Percentiles rank a stretch among this genome's conserved stretches.
phyloP scores from a whole-genome alignment of 2,329 filamentous ascomycete species.

The Cladosporium sp. region DNA sequence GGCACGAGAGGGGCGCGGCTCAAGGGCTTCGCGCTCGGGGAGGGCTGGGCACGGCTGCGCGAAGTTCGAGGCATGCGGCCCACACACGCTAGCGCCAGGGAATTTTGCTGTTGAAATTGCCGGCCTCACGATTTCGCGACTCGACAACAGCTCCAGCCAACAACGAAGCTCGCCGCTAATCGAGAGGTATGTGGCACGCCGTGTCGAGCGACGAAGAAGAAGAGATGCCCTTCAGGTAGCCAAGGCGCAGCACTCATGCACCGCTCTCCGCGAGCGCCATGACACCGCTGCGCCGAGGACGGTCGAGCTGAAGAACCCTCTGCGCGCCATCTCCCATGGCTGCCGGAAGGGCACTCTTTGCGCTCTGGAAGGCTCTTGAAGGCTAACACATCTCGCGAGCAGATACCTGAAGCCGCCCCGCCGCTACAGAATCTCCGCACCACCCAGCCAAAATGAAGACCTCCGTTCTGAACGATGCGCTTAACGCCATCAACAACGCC shows the following conservation, averaged over 20 bases:
- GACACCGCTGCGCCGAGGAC: constrained; percentile 43
- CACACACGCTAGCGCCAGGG: constrained; percentile 1
- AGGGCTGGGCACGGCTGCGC: no score
- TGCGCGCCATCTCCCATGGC: constrained; percentile 8
- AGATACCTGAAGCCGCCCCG: constrained; percentile 57
- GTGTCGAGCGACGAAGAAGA: constrained; percentile 9
- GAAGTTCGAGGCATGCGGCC: background rate
- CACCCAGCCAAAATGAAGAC: constrained; percentile 92
- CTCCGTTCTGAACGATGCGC: constrained; percentile 94
- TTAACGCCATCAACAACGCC: constrained; percentile 94
- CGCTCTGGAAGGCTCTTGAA: constrained; percentile 56
- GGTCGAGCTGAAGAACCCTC: constrained; percentile 65
- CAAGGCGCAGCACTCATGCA: constrained; percentile 40
- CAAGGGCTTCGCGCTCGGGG: background rate
- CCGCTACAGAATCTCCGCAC: constrained; percentile 72
- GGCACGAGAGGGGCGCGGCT: constrained; percentile 2
- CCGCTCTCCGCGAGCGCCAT: constrained; percentile 20
- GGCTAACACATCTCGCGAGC: constrained; percentile 47
- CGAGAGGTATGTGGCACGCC: constrained; percentile 30
- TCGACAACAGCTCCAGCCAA: constrained; percentile 7
- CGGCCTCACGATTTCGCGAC: constrained; percentile 4
- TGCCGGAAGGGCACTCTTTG: constrained; percentile 57
- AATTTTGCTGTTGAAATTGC: constrained; percentile 6
- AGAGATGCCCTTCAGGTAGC: constrained; percentile 47
- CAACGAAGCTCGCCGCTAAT: constrained; percentile 10